A percentile compares a stretch with the other conserved stretches of the same genome.
Evolutionary conservation across 495 filamentous ascomycete species (phyloP).

Genomic region (Hyaloscypha variabilis): DNA sequence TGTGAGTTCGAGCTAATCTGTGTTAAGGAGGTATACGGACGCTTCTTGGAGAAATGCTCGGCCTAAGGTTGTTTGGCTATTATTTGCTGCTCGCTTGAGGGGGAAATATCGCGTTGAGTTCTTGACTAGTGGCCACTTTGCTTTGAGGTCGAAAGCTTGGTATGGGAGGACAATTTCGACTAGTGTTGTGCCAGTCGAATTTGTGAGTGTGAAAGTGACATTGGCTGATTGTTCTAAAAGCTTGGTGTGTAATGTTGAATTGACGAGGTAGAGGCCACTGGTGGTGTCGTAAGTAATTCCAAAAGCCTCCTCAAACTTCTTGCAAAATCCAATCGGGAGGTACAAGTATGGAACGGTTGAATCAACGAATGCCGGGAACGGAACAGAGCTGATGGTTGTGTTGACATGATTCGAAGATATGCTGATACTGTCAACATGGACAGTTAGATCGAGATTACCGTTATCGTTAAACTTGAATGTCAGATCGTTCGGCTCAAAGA

Average conservation of each 20-base stretch:
- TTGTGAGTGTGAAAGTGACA: conserved; percentile 51
- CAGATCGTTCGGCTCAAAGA: conserved; percentile 47
- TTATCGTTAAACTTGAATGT: conserved; percentile 37
- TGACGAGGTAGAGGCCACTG: conserved; percentile 51
- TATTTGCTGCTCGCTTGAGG: conserved; percentile 50
- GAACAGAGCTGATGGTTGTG: too few relatives aligned
- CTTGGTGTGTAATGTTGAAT: conserved; percentile 42
- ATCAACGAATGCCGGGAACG: too few relatives aligned
- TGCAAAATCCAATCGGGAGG: conserved; percentile 53
- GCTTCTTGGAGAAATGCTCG: conserved; percentile 61
- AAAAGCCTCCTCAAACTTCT: conserved; percentile 55
- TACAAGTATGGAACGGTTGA: conserved; percentile 56
- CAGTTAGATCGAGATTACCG: conserved; percentile 9
- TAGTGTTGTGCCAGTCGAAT: conserved; percentile 40
- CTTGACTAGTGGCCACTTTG: conserved; percentile 40
- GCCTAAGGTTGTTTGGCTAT: conserved; percentile 57
- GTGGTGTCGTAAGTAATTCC: conserved; percentile 48
- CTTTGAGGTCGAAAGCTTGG: conserved; percentile 49
- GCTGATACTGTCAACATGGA: conserved; percentile 23
- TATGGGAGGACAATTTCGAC: conserved; percentile 56
- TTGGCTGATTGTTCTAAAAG: conserved; percentile 49
- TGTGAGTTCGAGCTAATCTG: too few relatives aligned
- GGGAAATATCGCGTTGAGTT: conserved; percentile 50
- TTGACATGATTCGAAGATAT: too few relatives aligned
- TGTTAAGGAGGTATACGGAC: conserved; percentile 3